Percentiles rank a stretch among this genome's conserved stretches.
phyloP scores from a whole-genome alignment of 768 basidiomycete species.

The Suillus americanus region DNA sequence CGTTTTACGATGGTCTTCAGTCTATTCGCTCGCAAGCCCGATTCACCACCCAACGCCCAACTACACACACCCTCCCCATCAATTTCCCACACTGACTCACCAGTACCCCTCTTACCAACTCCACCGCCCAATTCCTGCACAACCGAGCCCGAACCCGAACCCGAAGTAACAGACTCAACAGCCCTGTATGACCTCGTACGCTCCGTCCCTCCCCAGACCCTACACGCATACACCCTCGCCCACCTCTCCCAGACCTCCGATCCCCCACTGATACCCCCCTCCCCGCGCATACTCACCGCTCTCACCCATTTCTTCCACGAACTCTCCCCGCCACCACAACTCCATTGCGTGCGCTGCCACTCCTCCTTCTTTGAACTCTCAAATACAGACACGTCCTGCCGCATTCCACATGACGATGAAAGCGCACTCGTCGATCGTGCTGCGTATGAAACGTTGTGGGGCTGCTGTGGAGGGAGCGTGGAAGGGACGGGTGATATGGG shows the following conservation, averaged over 20 bases:
- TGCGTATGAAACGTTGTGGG: conserved; percentile 60
- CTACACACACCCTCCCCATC: conserved; percentile 58
- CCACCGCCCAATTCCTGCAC: conserved; percentile 31
- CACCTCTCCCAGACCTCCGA: conserved; percentile 36
- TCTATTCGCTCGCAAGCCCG: conserved; percentile 39
- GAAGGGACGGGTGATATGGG: conserved; percentile 81
- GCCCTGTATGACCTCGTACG: conserved; percentile 51
- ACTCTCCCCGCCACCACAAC: conserved; percentile 62
- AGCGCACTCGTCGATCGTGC: conserved; percentile 72
- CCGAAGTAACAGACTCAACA: conserved; percentile 36
- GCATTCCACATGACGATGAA: conserved; percentile 77
- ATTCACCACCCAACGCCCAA: conserved; percentile 24
- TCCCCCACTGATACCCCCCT: conserved; percentile 23
- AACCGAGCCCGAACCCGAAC: conserved; percentile 25
- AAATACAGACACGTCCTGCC: conserved; percentile 68
- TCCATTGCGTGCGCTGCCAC: conserved; percentile 80
- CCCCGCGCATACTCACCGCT: conserved; percentile 41
- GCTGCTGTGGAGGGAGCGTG: conserved; percentile 70
- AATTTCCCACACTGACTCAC: conserved; percentile 21
- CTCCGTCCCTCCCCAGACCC: conserved; percentile 63
- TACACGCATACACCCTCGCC: conserved; percentile 61
- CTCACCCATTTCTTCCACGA: conserved; percentile 59
- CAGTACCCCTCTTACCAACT: conserved; percentile 27
- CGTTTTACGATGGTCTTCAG: conserved; percentile 37
- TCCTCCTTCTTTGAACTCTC: conserved; percentile 68